Base-by-base conservation (phyloP, 2,329 filamentous ascomycete species). In the Xylaria sp. region DNA sequence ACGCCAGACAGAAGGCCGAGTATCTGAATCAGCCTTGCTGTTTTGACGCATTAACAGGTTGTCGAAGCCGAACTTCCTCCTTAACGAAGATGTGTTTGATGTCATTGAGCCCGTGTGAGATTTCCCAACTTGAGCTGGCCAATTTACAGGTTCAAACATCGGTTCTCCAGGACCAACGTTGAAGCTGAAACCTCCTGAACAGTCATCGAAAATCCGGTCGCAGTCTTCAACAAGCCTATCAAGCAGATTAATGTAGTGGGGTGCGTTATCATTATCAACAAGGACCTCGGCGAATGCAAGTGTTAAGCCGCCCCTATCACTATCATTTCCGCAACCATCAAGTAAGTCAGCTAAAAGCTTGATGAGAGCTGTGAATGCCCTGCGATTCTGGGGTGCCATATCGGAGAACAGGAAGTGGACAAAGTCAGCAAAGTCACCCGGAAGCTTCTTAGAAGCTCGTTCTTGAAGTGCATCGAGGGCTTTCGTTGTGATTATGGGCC, bases 171-270 rank as follows among this genome's bases (percentile, higher is more conserved):
- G 80, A 23, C 81, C 79, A 4, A 82, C 75, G 46, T 78, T 68
- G 48, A 67, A 54, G 36, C 46, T 77, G 51, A 82, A 78, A 33
- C 79, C 76, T 28, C 75, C 65, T 6, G 72, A 54, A 15, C 67
- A 75, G 36, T 92, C 89, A 61, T 94, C 92, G 74, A 97, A 97
- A n/a, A 97, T 90, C 36, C 89, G 88, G 65, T 97, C 93, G 70
- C 92, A 93, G 76, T 97, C 94, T 71, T 97, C 93, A 0, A 97
- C 93, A 26, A 97, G 86, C 23, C 93, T 89, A 80, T 97, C 94
- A 54, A 97, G 84, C 15, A 97, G 83, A 64, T 95, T 96, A 73
- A 97, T 94, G 77, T 95, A 96, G 71, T 94, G 88, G 67, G 93
- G 90, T 1, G 94, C 89, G 69, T 90, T 89, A 6, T 90, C 92